Base-by-base conservation (phyloP, 345 rosid genomes). In the Camelina neglecta region DNA sequence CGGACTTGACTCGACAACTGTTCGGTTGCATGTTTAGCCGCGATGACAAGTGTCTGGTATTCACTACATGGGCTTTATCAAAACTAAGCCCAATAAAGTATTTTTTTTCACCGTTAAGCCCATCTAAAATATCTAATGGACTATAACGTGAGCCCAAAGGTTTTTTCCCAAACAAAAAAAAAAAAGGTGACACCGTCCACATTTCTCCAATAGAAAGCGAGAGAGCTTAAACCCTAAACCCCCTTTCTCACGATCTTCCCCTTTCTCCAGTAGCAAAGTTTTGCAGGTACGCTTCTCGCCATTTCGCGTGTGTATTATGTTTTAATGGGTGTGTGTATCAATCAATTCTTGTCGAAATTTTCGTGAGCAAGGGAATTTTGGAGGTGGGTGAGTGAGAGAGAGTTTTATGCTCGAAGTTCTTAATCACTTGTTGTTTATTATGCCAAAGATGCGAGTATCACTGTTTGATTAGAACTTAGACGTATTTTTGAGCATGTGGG, bases 21-120 rank as follows among this genome's bases (percentile, higher is more conserved):
- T 77, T 64, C 76, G 56, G 76, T 58, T 77, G 81, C 76, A 71
- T 77, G 81, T 58, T 58, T 65, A 58, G 66, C 67, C 21, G 11
- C 61, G 7, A 33, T 8, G 61, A 65, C 81, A 38, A 47, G 65
- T 77, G 62, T 77, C 38, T 18, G 4, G 11, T n/a, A 21, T 31
- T 65, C 0, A 1, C 10, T 31, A 4, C 6, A 63, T 49, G 55
- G 67, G 76, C 61, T 26, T 76, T 71, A 1, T 26, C 12, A 48
- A 16, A 38, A 26, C 1, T 0, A 57, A 70, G 36, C 75, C 65
- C 65, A 57, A 21, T 33, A 31, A 12, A 8, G 0, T 50, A 39
- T 11, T 50, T 0, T 4, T 11, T 2, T 65, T 4, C 44, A 16
- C 51, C 23, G 3, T 38, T 0, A 58, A 66, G 60, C 78, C 65